Evolutionary conservation across 2,329 filamentous ascomycete species (phyloP).

Genomic region (Trichoderma cornu-damae): DNA sequence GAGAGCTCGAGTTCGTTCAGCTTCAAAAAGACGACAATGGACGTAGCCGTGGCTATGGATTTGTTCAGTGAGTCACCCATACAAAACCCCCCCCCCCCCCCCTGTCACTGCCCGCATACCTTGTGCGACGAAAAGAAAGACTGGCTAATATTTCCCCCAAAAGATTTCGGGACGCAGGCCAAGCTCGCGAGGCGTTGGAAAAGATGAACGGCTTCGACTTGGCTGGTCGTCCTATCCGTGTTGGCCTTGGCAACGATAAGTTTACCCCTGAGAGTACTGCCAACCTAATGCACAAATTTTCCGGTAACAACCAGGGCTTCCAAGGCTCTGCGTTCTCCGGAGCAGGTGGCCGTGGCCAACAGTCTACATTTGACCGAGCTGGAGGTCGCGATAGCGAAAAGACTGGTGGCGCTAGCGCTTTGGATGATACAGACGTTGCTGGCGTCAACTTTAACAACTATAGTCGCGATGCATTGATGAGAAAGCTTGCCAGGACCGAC

Average conservation of each 20-base stretch:
- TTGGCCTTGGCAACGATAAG: conserved; percentile 99
- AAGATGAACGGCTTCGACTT: conserved; percentile 99
- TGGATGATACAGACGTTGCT: conserved; percentile 95
- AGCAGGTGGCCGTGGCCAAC: conserved; percentile 77
- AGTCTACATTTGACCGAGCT: conserved; percentile 87
- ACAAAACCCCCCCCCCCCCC: no score
- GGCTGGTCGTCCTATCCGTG: conserved; percentile 92
- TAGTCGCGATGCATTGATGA: conserved; percentile 96
- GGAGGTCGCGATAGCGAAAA: conserved; percentile 87
- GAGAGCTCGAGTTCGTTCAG: conserved; percentile 95
- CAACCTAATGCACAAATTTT: conserved; percentile 86
- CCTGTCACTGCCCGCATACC: neutral
- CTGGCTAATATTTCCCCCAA: conserved; percentile 32
- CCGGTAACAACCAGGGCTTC: conserved; percentile 70
- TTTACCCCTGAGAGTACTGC: conserved; percentile 96
- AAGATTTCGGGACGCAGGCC: conserved; percentile 82
- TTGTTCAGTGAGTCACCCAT: conserved; percentile 85
- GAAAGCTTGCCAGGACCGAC: conserved; percentile 94
- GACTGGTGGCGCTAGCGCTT: conserved; percentile 81
- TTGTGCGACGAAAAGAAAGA: neutral
- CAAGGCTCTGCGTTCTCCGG: conserved; percentile 92
- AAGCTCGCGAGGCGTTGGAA: conserved; percentile 90
- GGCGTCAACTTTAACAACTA: conserved; percentile 99
- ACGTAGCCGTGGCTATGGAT: conserved; percentile 91
- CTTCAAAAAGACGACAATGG: conserved; percentile 92